Conservation (phyloP, 768 basidiomycete species). For the Coprinopsis cinerea region DNA sequence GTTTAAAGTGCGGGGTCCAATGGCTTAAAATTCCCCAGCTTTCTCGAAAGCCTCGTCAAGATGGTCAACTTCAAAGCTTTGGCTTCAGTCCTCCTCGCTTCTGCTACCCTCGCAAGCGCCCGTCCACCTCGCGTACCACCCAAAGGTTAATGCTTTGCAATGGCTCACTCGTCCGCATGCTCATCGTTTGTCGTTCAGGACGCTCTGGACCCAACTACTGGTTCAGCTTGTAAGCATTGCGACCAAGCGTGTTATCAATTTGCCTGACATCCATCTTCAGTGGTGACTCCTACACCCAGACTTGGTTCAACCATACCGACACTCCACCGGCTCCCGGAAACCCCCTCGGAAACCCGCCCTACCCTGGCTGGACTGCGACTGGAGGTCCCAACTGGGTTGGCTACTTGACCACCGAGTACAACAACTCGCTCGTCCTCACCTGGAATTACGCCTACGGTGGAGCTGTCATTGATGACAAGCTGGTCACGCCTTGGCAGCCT, state of each 20-base stretch:
- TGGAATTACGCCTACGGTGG: constrained; percentile 67
- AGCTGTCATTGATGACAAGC: constrained; percentile 54
- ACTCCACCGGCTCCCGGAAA: constrained; percentile 40
- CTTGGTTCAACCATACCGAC: constrained; percentile 38
- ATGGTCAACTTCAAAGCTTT: not conserved
- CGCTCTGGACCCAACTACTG: constrained; percentile 42
- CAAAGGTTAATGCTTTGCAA: too few species aligned
- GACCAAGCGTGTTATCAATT: not conserved
- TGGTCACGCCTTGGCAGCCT: constrained; percentile 48
- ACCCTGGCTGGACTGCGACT: constrained; percentile 47
- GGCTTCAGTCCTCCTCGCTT: not conserved
- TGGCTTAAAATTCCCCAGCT: not conserved
- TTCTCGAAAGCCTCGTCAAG: too few species aligned
- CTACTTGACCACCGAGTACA: constrained; percentile 43
- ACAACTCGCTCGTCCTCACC: constrained; percentile 47
- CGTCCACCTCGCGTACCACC: too few species aligned
- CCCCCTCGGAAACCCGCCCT: constrained; percentile 48
- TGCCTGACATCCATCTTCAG: constrained; percentile 19
- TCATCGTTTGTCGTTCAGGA: too few species aligned
- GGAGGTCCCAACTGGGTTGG: constrained; percentile 61
- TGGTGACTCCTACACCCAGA: constrained; percentile 57
- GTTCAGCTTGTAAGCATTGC: constrained; percentile 47
- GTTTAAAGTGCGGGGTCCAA: not conserved
- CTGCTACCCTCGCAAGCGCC: not conserved
- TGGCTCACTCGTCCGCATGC: too few species aligned